A percentile compares a stretch with the other conserved stretches of the same genome.
phyloP scores from a whole-genome alignment of 495 filamentous ascomycete genomes.

The Schizothecium vesticola region DNA sequence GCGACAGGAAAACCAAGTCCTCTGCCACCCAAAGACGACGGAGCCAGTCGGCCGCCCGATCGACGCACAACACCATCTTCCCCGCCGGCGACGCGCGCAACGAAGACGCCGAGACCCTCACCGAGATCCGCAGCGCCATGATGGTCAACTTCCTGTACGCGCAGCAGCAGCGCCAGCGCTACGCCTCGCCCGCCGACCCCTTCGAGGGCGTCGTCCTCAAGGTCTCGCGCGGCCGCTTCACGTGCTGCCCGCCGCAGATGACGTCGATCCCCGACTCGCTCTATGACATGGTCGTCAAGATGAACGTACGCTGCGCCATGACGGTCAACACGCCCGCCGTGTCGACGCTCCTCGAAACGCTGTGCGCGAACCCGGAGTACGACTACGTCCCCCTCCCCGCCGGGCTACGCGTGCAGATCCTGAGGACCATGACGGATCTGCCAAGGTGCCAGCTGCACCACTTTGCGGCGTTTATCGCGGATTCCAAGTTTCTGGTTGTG shows the following conservation, averaged over 20 bases:
- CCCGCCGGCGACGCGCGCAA: conserved; percentile 45
- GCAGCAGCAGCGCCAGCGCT: conserved; percentile 53
- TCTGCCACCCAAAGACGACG: background rate
- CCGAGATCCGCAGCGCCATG: conserved; percentile 53
- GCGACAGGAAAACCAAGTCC: background rate
- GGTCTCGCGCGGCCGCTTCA: conserved; percentile 47
- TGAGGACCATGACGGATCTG: conserved; percentile 50
- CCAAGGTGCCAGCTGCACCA: conserved; percentile 58
- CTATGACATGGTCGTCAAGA: conserved; percentile 43
- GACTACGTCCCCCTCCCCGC: conserved; percentile 51
- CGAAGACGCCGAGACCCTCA: conserved; percentile 32
- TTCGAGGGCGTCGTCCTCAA: conserved; percentile 60
- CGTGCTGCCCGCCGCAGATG: conserved; percentile 52
- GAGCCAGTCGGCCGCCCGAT: conserved; percentile 5
- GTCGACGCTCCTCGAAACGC: conserved; percentile 20
- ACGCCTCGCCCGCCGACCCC: conserved; percentile 45
- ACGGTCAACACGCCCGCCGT: conserved; percentile 31
- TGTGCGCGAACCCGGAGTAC: conserved; percentile 25
- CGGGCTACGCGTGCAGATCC: conserved; percentile 56
- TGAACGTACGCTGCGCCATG: conserved; percentile 50
- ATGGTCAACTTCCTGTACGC: conserved; percentile 59
- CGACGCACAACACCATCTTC: conserved; percentile 35
- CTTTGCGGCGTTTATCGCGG: conserved; percentile 61
- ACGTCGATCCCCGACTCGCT: conserved; percentile 42
- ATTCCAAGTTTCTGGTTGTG: conserved; percentile 53